Percentiles rank a stretch among this genome's conserved stretches.
These are phyloP conservation scores for Aspergillus niger DNA, from an alignment of 2,329 filamentous ascomycete genomes.

Conservation along the genomic window DNA sequence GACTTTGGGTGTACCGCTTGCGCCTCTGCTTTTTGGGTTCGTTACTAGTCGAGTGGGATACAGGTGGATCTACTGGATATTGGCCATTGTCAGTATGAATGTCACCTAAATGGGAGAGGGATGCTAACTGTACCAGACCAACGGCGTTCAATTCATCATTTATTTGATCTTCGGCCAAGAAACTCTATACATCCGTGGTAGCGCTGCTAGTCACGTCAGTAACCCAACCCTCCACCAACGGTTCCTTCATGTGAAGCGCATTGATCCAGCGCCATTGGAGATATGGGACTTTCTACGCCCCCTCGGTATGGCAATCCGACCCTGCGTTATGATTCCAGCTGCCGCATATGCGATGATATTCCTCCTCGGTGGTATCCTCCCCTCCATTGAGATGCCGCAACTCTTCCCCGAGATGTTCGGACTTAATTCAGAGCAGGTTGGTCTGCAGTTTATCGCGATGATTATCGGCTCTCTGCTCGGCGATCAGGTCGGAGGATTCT, in stretches of 20 bases:
- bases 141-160: conserved; percentile 56
- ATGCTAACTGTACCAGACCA: conserved; percentile 34
- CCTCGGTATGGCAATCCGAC: background rate
- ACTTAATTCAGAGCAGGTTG: background rate
- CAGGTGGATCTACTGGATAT: conserved; percentile 62
- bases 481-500: background rate
- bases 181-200: conserved; percentile 48
- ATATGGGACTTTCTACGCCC: background rate
- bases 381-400: background rate
- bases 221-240: no score
- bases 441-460: background rate
- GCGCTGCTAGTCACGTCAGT: no score
- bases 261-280: conserved; percentile 46
- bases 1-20: conserved; percentile 45
- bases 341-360: background rate
- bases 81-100: conserved; percentile 52
- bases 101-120: background rate
- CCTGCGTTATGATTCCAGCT: background rate
- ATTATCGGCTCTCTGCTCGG: background rate
- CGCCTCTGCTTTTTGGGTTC: conserved; percentile 40
- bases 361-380: background rate
- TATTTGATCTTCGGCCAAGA: conserved; percentile 59
- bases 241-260: conserved; percentile 19
- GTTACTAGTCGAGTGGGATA: conserved; percentile 57
- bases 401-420: background rate